Evolutionary conservation across 2,329 filamentous ascomycete genomes (phyloP).

Genomic region (Penicillium sp.): DNA sequence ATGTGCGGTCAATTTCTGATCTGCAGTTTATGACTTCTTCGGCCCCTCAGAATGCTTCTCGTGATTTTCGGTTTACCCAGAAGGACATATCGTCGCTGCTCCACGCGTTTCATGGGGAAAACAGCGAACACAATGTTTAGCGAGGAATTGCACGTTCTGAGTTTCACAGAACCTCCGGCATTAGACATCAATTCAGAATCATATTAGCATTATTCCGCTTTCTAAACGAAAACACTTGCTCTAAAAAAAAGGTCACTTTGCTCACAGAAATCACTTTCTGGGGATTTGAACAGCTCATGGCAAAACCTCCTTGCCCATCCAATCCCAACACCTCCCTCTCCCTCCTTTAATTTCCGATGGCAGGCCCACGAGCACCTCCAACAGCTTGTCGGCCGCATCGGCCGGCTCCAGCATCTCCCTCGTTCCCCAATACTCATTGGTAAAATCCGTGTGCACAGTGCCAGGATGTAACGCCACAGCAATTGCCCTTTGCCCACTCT

Average conservation of each 20-base stretch:
- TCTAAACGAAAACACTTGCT: not conserved
- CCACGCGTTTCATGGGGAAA: not conserved
- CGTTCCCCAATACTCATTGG: slow-evolving; percentile 68
- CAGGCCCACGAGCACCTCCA: slow-evolving; percentile 56
- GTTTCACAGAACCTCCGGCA: not conserved
- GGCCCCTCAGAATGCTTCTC: not conserved
- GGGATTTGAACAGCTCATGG: slow-evolving; percentile 42
- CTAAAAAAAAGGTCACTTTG: not conserved
- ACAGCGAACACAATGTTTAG: not conserved
- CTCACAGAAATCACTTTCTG: not conserved
- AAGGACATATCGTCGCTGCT: not conserved
- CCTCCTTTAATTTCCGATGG: slow-evolving; percentile 42
- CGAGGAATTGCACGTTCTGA: not conserved
- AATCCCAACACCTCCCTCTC: slow-evolving; percentile 68
- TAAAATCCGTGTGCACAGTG: slow-evolving; percentile 74
- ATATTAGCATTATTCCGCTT: not conserved
- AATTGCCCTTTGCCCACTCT: slow-evolving; percentile 62
- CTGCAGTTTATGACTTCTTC: not conserved
- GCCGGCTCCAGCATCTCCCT: slow-evolving; percentile 68
- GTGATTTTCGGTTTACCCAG: not conserved
- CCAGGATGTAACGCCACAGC: slow-evolving; percentile 74
- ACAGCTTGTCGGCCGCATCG: slow-evolving; percentile 64
- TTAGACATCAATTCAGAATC: too few relatives aligned
- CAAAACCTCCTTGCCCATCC: slow-evolving; percentile 63
- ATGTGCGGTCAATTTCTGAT: not conserved